These are phyloP conservation scores for Epicoccum nigrum DNA, from an alignment of 2,329 filamentous ascomycete genomes.

Conservation along the genomic window DNA sequence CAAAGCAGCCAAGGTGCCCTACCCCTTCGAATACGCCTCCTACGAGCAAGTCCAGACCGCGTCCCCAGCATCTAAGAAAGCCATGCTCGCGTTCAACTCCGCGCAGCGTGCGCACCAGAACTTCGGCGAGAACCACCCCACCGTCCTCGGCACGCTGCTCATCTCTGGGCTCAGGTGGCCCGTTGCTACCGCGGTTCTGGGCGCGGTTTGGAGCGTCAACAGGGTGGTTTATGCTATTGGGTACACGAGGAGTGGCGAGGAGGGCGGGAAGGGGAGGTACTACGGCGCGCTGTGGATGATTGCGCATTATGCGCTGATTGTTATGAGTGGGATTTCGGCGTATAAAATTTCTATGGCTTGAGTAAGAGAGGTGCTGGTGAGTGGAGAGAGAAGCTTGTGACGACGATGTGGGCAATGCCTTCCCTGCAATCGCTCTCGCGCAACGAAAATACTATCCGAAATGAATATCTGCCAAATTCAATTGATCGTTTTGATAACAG, in stretches of 20 bases:
- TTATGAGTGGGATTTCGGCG: conserved; percentile 36
- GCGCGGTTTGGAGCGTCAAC: conserved; percentile 58
- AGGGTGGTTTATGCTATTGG: conserved; percentile 57
- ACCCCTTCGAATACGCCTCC: conserved; percentile 65
- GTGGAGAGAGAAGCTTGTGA: too few relatives aligned
- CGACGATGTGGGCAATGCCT: too few relatives aligned
- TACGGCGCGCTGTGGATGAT: conserved; percentile 45
- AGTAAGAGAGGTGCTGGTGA: background rate
- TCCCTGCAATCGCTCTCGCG: too few relatives aligned
- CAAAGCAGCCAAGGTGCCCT: conserved; percentile 59
- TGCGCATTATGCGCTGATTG: conserved; percentile 37
- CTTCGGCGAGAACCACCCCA: conserved; percentile 64
- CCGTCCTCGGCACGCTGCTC: conserved; percentile 58
- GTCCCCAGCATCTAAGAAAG: conserved; percentile 49
- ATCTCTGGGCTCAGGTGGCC: conserved; percentile 63
- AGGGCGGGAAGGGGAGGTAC: conserved; percentile 54
- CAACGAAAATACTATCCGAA: too few relatives aligned
- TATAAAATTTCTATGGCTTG: conserved; percentile 30
- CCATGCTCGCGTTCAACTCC: conserved; percentile 54
- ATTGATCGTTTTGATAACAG: too few relatives aligned
- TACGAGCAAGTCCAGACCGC: conserved; percentile 57
- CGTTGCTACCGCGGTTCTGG: conserved; percentile 52
- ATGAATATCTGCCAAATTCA: too few relatives aligned
- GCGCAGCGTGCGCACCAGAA: conserved; percentile 58
- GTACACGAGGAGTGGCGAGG: conserved; percentile 49